Base-by-base conservation (phyloP, 305 asterid genomes). In the Solanum aculeatissimum region DNA sequence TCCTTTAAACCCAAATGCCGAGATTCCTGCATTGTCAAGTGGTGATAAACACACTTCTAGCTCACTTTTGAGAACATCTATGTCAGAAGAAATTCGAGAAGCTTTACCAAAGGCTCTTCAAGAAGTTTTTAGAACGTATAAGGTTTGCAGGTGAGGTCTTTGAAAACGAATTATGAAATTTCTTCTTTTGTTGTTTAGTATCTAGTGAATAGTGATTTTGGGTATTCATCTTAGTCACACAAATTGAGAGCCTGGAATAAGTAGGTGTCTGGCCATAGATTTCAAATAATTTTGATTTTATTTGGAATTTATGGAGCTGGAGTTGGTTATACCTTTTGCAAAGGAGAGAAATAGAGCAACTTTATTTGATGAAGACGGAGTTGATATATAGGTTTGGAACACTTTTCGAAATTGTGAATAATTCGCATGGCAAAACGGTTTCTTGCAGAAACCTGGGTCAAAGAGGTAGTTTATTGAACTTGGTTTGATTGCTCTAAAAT, bases 141-240 rank as follows among this genome's bases (percentile, higher is more conserved):
- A 93, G 90, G 93, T 92, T 92, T 97, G 97, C 95, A 93, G 98
- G 99, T 97, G 86, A 90, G 89, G n/a, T 88, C 21, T n/a, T 84
- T 87, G 35, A 27, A 81, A 42, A 15, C 11, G 53, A 60, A 13
- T 74, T 40, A 1, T 84, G 29, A 84, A 29, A 5, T 29, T 74
- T 19, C 75, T 77, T 53, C 70, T 43, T 43, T 79, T 77, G 45
- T 51, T 77, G 82, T 77, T 51, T 27, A 77, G 2, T 29, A 77
- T 71, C 43, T 69, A n/a, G 42, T 86, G 84, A 86, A 54, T 51
- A 40, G 35, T 86, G 86, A 86, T 60, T 79, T 75, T 49, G 45
- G 16, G 27, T 49, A 9, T 77, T 29, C 45, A 51, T 77, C 82
- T 49, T 77, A 27, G 29, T 77, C 45, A 15, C 42, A 49, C 82